Evolutionary conservation across 2,329 filamentous ascomycete genomes (phyloP).

Genomic region (Diplocarpon rosae): DNA sequence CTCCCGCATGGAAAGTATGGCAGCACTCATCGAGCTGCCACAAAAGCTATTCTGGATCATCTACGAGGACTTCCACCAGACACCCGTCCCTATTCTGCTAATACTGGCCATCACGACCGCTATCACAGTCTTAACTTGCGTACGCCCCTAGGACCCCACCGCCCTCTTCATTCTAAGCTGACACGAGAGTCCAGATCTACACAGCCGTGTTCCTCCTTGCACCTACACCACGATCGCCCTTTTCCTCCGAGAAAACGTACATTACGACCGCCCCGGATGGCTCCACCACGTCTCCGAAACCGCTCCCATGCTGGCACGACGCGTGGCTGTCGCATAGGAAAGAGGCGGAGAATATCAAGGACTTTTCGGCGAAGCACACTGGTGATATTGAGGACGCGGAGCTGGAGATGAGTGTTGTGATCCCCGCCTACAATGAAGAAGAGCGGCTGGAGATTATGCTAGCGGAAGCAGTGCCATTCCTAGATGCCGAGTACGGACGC

Average conservation of each 20-base stretch:
- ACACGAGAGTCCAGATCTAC: conserved; percentile 42
- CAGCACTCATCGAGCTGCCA: conserved; percentile 10
- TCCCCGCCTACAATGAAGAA: conserved; percentile 94
- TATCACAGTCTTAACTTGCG: conserved; percentile 6
- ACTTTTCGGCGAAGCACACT: conserved; percentile 27
- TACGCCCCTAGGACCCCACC: not conserved
- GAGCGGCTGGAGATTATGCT: conserved; percentile 73
- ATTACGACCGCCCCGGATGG: conserved; percentile 61
- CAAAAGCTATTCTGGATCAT: conserved; percentile 5
- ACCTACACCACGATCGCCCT: conserved; percentile 64
- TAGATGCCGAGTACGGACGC: conserved; percentile 65
- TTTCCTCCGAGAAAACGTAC: conserved; percentile 76
- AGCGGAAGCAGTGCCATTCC: conserved; percentile 78
- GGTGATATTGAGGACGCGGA: conserved; percentile 62
- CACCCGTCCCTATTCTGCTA: conserved; percentile 8
- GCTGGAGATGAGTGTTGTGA: conserved; percentile 80
- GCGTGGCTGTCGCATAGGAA: conserved; percentile 53
- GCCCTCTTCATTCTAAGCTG: not conserved
- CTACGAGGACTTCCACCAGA: conserved; percentile 5
- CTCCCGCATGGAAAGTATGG: conserved; percentile 5
- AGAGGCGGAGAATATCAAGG: conserved; percentile 31
- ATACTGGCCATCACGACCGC: conserved; percentile 7
- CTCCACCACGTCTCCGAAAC: conserved; percentile 39
- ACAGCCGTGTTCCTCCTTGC: conserved; percentile 62
- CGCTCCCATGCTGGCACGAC: conserved; percentile 81